phyloP scores from a whole-genome alignment of 2,329 filamentous ascomycete species.

The Colletotrichum sp. region DNA sequence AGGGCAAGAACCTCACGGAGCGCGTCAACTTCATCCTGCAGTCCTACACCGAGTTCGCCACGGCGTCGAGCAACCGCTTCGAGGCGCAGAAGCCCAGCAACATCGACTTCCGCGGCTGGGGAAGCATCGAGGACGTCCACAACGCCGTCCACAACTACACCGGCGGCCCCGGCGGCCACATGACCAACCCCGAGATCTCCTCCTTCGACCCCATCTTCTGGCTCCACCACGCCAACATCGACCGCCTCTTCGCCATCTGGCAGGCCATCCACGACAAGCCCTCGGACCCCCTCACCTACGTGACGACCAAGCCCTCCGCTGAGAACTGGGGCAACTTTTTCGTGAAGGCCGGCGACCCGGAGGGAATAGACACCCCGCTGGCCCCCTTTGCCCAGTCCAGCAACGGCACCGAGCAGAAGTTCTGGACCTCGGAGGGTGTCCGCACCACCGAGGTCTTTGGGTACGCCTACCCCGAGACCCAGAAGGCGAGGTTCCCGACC shows the following conservation, averaged over 20 bases:
- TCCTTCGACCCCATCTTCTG: constrained; percentile 70
- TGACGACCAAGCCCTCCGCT: neutral
- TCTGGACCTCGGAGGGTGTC: constrained; percentile 32
- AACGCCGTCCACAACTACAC: constrained; percentile 39
- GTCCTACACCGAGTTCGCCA: constrained; percentile 12
- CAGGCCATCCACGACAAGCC: constrained; percentile 14
- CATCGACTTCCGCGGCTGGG: constrained; percentile 7
- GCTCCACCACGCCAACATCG: constrained; percentile 37
- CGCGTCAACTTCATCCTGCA: constrained; percentile 15
- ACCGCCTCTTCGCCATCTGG: constrained; percentile 18
- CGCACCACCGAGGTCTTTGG: constrained; percentile 28
- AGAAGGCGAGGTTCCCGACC: constrained; percentile 24
- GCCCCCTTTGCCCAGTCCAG: constrained; percentile 27
- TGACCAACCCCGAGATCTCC: constrained; percentile 56
- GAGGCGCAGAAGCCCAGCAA: neutral
- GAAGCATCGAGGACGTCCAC: constrained; percentile 40
- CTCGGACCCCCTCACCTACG: constrained; percentile 1
- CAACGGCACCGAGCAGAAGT: constrained; percentile 10
- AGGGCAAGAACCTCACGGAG: constrained; percentile 15
- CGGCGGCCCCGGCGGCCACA: constrained; percentile 40
- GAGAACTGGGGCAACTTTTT: constrained; percentile 32
- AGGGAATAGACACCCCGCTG: constrained; percentile 23
- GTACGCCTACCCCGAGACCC: constrained; percentile 32
- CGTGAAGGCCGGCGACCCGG: constrained; percentile 25
- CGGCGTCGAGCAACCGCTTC: constrained; percentile 6